phyloP scores from a whole-genome alignment of 192 early-diverging fungal species.

The Podila verticillata region DNA sequence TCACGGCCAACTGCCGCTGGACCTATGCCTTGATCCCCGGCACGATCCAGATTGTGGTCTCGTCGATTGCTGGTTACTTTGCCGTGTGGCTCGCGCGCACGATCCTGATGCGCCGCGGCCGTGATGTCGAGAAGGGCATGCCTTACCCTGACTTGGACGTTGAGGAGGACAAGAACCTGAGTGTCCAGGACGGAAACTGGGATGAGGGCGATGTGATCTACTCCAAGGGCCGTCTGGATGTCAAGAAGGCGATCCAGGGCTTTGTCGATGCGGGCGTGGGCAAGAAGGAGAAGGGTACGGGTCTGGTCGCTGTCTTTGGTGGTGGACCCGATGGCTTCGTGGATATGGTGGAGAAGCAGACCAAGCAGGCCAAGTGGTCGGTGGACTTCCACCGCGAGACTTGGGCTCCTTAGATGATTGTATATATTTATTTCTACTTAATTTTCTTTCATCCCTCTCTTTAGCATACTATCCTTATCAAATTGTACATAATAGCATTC shows the following conservation, averaged over 20 bases:
- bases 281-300: slow-evolving; percentile 34
- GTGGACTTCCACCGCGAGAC: slow-evolving; percentile 51
- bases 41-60: slow-evolving; percentile 26
- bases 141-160: slow-evolving; percentile 29
- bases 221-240: slow-evolving; percentile 41
- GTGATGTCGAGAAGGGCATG: slow-evolving; percentile 38
- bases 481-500: too few species aligned
- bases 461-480: too few species aligned
- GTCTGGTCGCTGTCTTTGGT: slow-evolving; percentile 47
- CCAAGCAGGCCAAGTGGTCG: slow-evolving; percentile 35
- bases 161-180: slow-evolving; percentile 28
- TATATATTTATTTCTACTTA: too few species aligned
- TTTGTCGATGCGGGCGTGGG: slow-evolving; percentile 49
- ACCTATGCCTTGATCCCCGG: slow-evolving; percentile 48
- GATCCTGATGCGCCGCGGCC: slow-evolving; percentile 29
- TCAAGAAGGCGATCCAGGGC: slow-evolving; percentile 43
- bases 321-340: slow-evolving; percentile 52
- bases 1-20: slow-evolving; percentile 35
- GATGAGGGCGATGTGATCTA: slow-evolving; percentile 51
- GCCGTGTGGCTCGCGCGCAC: slow-evolving; percentile 34
- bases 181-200: slow-evolving; percentile 50
- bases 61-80: slow-evolving; percentile 41
- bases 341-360: slow-evolving; percentile 46
- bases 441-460: too few species aligned
- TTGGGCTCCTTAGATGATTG: slow-evolving; percentile 31